Evolutionary conservation across 768 basidiomycete species (phyloP), one percentile per base, ranked within the genome.

Genomic region (Leccinum fibrillosum): DNA sequence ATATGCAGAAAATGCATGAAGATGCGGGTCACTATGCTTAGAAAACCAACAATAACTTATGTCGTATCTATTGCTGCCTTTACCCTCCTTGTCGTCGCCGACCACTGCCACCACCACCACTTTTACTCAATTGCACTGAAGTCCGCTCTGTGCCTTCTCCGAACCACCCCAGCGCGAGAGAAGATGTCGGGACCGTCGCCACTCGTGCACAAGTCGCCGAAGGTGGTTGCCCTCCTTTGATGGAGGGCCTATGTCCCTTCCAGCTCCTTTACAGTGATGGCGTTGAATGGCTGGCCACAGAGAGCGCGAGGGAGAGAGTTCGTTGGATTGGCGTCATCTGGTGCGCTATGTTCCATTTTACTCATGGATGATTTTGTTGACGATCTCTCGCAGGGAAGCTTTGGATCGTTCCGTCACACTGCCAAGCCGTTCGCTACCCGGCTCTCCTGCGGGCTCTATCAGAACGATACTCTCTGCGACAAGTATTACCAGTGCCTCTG

Each of bases 241-340:
- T 88, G 77, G 89, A 26, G 25, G 25, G 6, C 25, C 25, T 26
- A 26, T 26, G 25, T 26, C 25, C 25, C 1, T 26, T 26, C 25
- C 25, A 26, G 1, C 25, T 26, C 25, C 25, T 26, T 26, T 26
- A 26, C 25, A 26, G 25, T 1, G 25, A 25, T 25, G 25, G 25
- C 25, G 25, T 25, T 25, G 25, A 25, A 25, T 4, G 25, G 25
- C 25, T 25, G 25, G 25, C 25, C 25, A 1, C 25, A 25, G 25
- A 25, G 25, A 25, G 25, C 25, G 25, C 25, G 25, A 25, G 89
- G 57, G 90, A 94, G 70, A 79, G 94, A 63, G 88, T 92, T 53
- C 85, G 88, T 71, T 97, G 94, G 94, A 92, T 95, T 11, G 90
- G 90, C 66, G 83, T 92, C 5, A 82, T 97, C 55, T 94, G 91